phyloP scores from a whole-genome alignment of 2,329 filamentous ascomycete species.

The Colletotrichum eremochloae region DNA sequence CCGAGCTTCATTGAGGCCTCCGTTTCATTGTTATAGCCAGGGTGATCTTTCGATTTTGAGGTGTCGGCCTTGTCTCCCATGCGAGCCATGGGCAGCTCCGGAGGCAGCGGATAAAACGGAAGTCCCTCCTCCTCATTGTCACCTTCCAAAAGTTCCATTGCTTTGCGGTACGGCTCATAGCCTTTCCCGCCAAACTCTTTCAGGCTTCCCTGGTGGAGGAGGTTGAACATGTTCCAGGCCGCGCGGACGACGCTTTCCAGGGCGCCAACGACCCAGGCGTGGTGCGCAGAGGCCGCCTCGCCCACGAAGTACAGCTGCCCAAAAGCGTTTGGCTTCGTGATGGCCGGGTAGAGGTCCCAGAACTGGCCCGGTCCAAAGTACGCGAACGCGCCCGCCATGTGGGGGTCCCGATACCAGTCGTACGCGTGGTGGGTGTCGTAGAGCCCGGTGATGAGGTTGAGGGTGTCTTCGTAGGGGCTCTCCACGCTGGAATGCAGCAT shows the following conservation, averaged over 20 bases:
- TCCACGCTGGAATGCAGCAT: conserved; percentile 12
- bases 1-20: background rate
- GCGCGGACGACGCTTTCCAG: conserved; percentile 50
- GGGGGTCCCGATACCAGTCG: conserved; percentile 54
- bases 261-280: conserved; percentile 56
- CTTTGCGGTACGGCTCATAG: background rate
- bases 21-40: rapidly evolving
- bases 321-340: conserved; percentile 47
- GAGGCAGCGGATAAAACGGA: background rate
- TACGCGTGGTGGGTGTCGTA: conserved; percentile 49
- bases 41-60: no score
- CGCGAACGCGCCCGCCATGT: conserved; percentile 55
- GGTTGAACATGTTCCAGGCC: background rate
- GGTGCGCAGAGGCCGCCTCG: conserved; percentile 53
- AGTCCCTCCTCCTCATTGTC: background rate
- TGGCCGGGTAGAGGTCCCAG: conserved; percentile 50
- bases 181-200: background rate
- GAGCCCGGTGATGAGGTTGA: background rate
- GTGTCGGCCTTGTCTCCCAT: no score
- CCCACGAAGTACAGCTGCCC: conserved; percentile 52
- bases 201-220: background rate
- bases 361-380: conserved; percentile 57
- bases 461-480: background rate
- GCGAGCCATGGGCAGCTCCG: background rate
- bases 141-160: background rate